Base-by-base conservation (phyloP, 345 rosid species). In the Aethionema arabicum region DNA sequence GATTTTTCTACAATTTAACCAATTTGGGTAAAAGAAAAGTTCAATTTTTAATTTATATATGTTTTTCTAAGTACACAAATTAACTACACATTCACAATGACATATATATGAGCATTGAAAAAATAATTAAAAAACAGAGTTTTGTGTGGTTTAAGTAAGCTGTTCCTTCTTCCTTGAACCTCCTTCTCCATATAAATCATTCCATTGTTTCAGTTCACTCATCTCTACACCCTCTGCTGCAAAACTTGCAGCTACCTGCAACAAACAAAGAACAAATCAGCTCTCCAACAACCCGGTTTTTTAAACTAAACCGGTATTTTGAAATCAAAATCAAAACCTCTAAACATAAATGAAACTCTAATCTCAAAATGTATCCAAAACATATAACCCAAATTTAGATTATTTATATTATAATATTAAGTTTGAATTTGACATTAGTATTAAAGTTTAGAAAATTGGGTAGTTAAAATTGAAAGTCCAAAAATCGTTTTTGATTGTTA, bases 141-240 rank as follows among this genome's bases (percentile, higher is more conserved):
- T n/a, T 45, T 32, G 4, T 7, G 7, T 14, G 60, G 38, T 4
- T 55, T 88, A 91, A 61, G 90, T 72, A 21, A 89, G 73, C 58
- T 86, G 95, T 56, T 86, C 80, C 63, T 86, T 86, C 79, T 86
- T 91, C 75, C 95, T 89, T 8, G 96, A 85, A 35, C 98, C 98
- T 36, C 96, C 96, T 83, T 86, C 96, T 57, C 96, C 96, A 43
- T 81, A 85, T 59, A 85, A 63, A 4, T 89, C 96, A 11, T 92
- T 92, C 98, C 98, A 92, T 59, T 86, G 90, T 66, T 83, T 89
- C 59, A 92, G 81, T 79, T 89, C 96, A 5, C 33, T 68, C 98
- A 83, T 89, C 50, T 80, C 59, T 3, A 89, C 67, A 57, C 93
- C 98, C 70, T 86, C 88, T 11, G 95, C 12, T 39, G 98, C 83